Evolutionary conservation across 1,284 basidiomycete genomes (phyloP), one percentile per base, ranked within the genome.

Genomic region (Laetiporus sulphureus): DNA sequence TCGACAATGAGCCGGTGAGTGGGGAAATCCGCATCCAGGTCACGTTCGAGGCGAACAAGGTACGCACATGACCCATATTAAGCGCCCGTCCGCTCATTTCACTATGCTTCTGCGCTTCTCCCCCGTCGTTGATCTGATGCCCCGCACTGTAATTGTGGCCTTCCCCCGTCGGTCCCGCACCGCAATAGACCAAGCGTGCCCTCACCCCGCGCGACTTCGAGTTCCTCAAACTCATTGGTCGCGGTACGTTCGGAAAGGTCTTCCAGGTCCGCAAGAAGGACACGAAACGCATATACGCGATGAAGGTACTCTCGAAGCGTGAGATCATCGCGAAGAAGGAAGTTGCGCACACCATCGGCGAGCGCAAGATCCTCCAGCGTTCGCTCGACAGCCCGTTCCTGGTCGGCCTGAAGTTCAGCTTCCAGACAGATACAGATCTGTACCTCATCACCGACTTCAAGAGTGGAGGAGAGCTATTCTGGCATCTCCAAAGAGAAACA

Each of bases 361-460:
- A 99, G 66, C 87, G 96, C 64, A 97, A 98, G 72, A 99, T 99
- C 58, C 77, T 99, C 18, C 94, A 99, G 63, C 80, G 91, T 43
- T 94, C 90, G 23, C 69, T 95, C 36, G 91, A 96, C 53, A 94
- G 86, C 23, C 96, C 96, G 0, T 99, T 99, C 79, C 79, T 99
- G 30, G 92, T 99, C 46, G 96, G 96, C 12, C 76, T 99, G 61
- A 99, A 99, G 66, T 99, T 99, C 58, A 88, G 83, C 53, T 99
- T 99, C 75, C 96, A 99, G 66, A 96, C 93, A 3, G 92, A 96
- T 53, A 75, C 83, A 38, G 94, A 99, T 60, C 72, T 99, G 25
- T 99, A 96, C 64, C 82, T 99, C 54, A 89, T 99, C 36, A 99
- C 96, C 44, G 96, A 99, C 66, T 99, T 98, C 73, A 99, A 99